phyloP scores from a whole-genome alignment of 176 grass and related monocot species.

The Melocanna baccifera region DNA sequence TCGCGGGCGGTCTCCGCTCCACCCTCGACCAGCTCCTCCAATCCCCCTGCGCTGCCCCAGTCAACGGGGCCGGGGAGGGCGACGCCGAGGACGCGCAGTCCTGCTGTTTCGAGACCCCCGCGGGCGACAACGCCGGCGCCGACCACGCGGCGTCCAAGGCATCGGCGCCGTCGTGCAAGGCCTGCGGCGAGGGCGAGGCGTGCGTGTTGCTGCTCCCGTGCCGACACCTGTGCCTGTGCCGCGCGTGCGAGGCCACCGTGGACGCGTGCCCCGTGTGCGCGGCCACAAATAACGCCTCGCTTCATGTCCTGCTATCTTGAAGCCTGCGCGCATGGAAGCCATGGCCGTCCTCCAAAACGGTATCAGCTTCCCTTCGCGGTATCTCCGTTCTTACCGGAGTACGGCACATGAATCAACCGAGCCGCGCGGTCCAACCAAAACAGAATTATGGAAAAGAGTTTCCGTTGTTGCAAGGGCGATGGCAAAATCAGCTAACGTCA shows the following conservation, averaged over 20 bases:
- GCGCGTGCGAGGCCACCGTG: constrained; percentile 22
- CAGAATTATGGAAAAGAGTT: not conserved
- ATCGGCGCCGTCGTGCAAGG: constrained; percentile 20
- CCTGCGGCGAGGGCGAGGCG: constrained; percentile 32
- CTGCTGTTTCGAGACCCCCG: constrained; percentile 37
- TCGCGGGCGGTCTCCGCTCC: constrained; percentile 34
- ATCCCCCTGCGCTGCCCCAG: not conserved
- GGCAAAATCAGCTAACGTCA: not conserved
- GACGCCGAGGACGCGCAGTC: constrained; percentile 23
- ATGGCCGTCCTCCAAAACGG: not conserved
- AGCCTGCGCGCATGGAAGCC: not conserved
- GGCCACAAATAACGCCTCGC: constrained; percentile 31
- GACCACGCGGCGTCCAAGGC: not conserved
- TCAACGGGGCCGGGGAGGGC: not conserved
- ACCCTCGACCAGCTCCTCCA: constrained; percentile 46
- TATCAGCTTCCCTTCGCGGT: not conserved
- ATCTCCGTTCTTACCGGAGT: not conserved
- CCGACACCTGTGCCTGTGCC: constrained; percentile 59
- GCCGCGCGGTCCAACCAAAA: not conserved
- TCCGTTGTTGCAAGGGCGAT: not conserved
- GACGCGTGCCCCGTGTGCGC: constrained; percentile 51
- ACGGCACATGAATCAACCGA: not conserved
- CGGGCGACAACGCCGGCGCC: not conserved
- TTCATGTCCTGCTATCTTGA: constrained; percentile 39
- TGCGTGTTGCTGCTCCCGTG: constrained; percentile 60